These are phyloP conservation scores for Suhomyces bolitotheri DNA, from an alignment of 1,139 yeast species.

Conservation along the genomic window DNA sequence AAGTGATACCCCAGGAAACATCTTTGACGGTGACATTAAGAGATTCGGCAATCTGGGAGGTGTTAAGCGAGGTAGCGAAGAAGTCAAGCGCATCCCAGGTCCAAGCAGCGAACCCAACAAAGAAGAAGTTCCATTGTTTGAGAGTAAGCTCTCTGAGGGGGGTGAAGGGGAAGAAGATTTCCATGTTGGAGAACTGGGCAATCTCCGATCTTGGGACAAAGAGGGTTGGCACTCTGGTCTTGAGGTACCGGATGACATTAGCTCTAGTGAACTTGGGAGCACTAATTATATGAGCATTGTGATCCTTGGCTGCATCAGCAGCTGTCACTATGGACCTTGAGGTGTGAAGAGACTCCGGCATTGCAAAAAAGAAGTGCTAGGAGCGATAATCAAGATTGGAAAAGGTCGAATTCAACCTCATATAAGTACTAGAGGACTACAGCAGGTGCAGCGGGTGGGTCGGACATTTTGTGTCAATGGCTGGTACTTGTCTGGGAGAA, in stretches of 20 bases:
- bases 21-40: conserved; percentile 29
- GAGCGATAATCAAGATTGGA: neutral
- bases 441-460: neutral
- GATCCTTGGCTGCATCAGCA: conserved; percentile 19
- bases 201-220: conserved; percentile 35
- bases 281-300: conserved; percentile 34
- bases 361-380: neutral
- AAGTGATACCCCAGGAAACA: conserved; percentile 46
- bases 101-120: conserved; percentile 34
- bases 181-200: conserved; percentile 27
- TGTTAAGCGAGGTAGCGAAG: conserved; percentile 40
- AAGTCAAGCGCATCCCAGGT: conserved; percentile 49
- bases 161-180: conserved; percentile 38
- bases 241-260: conserved; percentile 28
- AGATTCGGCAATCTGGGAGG: conserved; percentile 29
- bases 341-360: conserved; percentile 7
- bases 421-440: neutral
- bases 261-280: conserved; percentile 18
- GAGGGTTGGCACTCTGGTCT: conserved; percentile 33
- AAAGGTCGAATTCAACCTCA: neutral
- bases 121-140: conserved; percentile 39
- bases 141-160: conserved; percentile 30
- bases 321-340: conserved; percentile 9
- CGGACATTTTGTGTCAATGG: neutral
- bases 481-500: neutral